phyloP scores from a whole-genome alignment of 768 basidiomycete genomes.

The Punctularia strigosozonata region DNA sequence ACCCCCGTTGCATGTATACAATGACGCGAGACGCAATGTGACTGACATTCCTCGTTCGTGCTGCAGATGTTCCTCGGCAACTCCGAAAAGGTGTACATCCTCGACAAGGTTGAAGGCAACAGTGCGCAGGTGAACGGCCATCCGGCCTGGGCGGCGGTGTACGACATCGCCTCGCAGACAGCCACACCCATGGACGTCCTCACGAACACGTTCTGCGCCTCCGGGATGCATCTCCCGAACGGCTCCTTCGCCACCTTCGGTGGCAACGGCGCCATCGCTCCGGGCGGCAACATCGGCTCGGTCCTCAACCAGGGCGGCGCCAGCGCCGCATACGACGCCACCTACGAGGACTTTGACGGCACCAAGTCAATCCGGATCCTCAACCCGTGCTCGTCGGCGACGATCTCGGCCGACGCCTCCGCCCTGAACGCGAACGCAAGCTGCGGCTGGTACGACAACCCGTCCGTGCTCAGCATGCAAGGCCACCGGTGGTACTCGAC shows the following conservation, averaged over 20 bases:
- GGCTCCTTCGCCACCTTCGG: slow-evolving; percentile 68
- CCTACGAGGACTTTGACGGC: slow-evolving; percentile 75
- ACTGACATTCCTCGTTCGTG: slow-evolving; percentile 2
- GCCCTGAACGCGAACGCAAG: slow-evolving; percentile 30
- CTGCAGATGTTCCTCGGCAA: slow-evolving; percentile 71
- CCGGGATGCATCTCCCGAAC: slow-evolving; percentile 73
- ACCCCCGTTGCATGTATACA: too few relatives aligned
- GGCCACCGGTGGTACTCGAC: slow-evolving; percentile 69
- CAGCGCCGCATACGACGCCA: slow-evolving; percentile 44
- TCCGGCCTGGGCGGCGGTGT: slow-evolving; percentile 67
- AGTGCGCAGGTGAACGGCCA: slow-evolving; percentile 51
- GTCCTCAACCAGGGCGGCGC: slow-evolving; percentile 31
- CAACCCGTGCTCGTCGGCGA: slow-evolving; percentile 49
- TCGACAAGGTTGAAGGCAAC: slow-evolving; percentile 88
- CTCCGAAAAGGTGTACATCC: slow-evolving; percentile 70
- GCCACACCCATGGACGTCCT: slow-evolving; percentile 57
- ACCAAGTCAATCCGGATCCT: slow-evolving; percentile 73
- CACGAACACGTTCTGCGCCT: slow-evolving; percentile 74
- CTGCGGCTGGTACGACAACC: slow-evolving; percentile 69
- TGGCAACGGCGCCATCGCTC: slow-evolving; percentile 65
- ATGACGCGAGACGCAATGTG: too few relatives aligned
- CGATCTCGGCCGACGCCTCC: slow-evolving; percentile 24
- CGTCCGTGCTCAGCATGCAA: slow-evolving; percentile 51
- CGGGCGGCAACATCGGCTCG: slow-evolving; percentile 47
- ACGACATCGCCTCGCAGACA: slow-evolving; percentile 44